phyloP scores from a whole-genome alignment of 2,329 filamentous ascomycete genomes.

The Fusarium poae region DNA sequence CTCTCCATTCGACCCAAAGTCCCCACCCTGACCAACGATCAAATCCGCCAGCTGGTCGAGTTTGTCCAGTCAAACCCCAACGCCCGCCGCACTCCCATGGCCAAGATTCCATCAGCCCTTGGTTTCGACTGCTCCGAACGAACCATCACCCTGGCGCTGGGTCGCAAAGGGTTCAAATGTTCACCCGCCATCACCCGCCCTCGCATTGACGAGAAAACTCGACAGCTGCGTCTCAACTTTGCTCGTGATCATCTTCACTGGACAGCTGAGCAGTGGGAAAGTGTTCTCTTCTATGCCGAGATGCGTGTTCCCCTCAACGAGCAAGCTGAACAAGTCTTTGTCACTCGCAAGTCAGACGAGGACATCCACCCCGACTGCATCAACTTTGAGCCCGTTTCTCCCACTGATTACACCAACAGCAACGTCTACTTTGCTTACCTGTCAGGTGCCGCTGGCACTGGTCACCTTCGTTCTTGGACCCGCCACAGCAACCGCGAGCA shows the following conservation, averaged over 20 bases:
- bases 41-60: constrained; percentile 18
- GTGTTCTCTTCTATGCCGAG: constrained; percentile 29
- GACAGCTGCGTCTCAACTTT: constrained; percentile 25
- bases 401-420: neutral
- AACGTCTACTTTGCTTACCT: constrained; percentile 18
- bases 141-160: constrained; percentile 21
- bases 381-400: constrained; percentile 2
- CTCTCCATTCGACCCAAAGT: neutral
- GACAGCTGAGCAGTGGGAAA: constrained; percentile 33
- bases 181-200: constrained; percentile 25
- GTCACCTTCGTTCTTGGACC: constrained; percentile 19
- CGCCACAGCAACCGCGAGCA: neutral
- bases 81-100: constrained; percentile 20
- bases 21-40: neutral
- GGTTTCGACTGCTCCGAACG: constrained; percentile 17
- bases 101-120: constrained; percentile 15
- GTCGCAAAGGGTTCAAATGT: constrained; percentile 23
- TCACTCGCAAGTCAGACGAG: constrained; percentile 32
- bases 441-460: constrained; percentile 27
- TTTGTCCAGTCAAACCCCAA: constrained; percentile 28
- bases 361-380: constrained; percentile 18
- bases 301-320: neutral
- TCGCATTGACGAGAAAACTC: constrained; percentile 20
- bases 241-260: constrained; percentile 25
- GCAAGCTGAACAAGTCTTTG: constrained; percentile 5